Evolutionary conservation across 345 rosid genomes (phyloP).

Genomic region (Eucalyptus decipiens): DNA sequence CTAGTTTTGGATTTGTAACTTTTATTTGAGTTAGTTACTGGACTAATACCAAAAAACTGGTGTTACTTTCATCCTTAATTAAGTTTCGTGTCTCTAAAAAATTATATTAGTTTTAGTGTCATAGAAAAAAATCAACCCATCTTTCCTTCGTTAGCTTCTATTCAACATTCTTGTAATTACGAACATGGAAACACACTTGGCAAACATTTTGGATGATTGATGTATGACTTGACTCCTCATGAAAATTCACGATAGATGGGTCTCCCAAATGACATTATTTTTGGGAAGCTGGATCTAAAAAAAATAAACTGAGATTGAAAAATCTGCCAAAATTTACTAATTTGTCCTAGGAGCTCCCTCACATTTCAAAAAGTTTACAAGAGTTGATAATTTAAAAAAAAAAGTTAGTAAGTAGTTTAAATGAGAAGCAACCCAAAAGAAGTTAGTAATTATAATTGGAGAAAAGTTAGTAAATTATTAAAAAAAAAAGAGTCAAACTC

Average conservation of each 20-base stretch:
- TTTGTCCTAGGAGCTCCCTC: background rate
- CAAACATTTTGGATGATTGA: background rate
- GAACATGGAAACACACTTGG: background rate
- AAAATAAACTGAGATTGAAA: background rate
- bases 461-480: too few relatives aligned
- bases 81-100: rapidly evolving
- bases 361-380: background rate
- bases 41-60: background rate
- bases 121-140: background rate
- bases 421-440: too few relatives aligned
- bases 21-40: rapidly evolving
- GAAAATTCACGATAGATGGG: background rate
- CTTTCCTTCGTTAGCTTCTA: background rate
- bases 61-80: background rate
- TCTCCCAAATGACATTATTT: background rate
- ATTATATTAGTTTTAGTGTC: background rate
- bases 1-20: background rate
- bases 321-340: background rate
- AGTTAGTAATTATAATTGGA: too few relatives aligned
- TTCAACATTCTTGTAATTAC: background rate
- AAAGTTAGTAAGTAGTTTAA: too few relatives aligned
- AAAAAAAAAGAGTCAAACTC: too few relatives aligned
- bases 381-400: too few relatives aligned
- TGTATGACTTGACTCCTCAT: background rate
- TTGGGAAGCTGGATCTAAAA: background rate